A percentile compares a stretch with the other conserved stretches of the same genome.
Evolutionary conservation across 805 yeast species (phyloP).

Genomic region (Hyphopichia homilentoma): DNA sequence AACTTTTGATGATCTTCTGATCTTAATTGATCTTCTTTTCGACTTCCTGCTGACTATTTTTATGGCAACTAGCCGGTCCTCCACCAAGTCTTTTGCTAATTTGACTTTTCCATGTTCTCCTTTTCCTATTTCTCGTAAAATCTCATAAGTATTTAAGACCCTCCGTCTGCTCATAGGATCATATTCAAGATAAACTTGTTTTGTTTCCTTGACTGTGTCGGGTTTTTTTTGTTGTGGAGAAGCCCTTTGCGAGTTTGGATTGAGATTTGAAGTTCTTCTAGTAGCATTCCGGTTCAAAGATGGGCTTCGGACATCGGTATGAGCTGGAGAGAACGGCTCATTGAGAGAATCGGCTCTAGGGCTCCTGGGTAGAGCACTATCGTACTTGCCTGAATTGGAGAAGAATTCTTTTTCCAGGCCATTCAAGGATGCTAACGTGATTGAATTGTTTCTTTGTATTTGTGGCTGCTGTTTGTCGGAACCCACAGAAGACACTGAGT

Average conservation of each 20-base stretch:
- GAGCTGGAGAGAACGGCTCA: background rate
- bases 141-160: slow-evolving; percentile 85
- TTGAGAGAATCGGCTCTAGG: background rate
- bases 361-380: background rate
- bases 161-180: slow-evolving; percentile 84
- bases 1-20: slow-evolving; percentile 18
- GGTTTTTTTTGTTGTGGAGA: no score
- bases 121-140: slow-evolving; percentile 78
- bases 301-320: background rate
- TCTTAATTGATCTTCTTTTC: slow-evolving; percentile 29
- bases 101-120: slow-evolving; percentile 99
- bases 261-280: background rate
- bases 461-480: slow-evolving; percentile 3
- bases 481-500: slow-evolving; percentile 6
- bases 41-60: slow-evolving; percentile 79
- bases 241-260: slow-evolving; percentile 5
- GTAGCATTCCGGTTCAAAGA: background rate
- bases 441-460: slow-evolving; percentile 3
- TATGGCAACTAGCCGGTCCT: slow-evolving; percentile 76
- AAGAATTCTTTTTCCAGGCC: background rate
- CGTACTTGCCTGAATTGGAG: background rate
- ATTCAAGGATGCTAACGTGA: slow-evolving; percentile 1
- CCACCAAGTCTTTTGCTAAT: slow-evolving; percentile 71
- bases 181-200: slow-evolving; percentile 73
- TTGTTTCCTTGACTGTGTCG: slow-evolving; percentile 71